Percentiles rank a stretch among this genome's conserved stretches.
Evolutionary conservation across 2,329 filamentous ascomycete species (phyloP).

Genomic region (Nemania diffusa): DNA sequence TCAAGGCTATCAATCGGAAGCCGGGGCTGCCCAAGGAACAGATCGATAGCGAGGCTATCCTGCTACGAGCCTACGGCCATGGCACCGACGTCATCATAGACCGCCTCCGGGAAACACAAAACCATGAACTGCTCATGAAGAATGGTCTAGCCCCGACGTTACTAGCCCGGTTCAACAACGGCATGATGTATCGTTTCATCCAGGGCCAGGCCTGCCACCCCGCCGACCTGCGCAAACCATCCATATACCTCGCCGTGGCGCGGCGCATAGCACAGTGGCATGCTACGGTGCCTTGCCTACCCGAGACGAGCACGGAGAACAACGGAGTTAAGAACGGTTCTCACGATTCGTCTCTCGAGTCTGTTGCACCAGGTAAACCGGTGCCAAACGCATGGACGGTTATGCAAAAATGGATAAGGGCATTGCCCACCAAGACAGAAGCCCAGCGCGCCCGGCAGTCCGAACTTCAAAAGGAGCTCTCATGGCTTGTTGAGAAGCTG

Average conservation of each 20-base stretch:
- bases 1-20: conserved; percentile 78
- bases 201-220: conserved; percentile 82
- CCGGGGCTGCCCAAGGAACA: conserved; percentile 71
- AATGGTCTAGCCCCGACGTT: conserved; percentile 86
- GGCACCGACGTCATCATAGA: conserved; percentile 96
- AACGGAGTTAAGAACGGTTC: conserved; percentile 49
- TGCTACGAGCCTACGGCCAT: conserved; percentile 93
- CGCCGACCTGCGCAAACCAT: conserved; percentile 78
- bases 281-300: conserved; percentile 72
- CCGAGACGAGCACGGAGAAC: conserved; percentile 50
- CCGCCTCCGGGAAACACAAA: conserved; percentile 81
- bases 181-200: conserved; percentile 93
- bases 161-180: conserved; percentile 93
- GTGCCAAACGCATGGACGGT: conserved; percentile 94
- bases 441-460: conserved; percentile 74
- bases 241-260: conserved; percentile 85
- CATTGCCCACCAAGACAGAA: conserved; percentile 78
- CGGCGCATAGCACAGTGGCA: conserved; percentile 92
- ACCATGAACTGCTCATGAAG: conserved; percentile 87
- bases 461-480: conserved; percentile 78
- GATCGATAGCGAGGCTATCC: conserved; percentile 76
- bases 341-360: conserved; percentile 57
- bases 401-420: conserved; percentile 94
- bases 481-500: conserved; percentile 74
- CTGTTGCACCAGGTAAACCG: conserved; percentile 72